These are phyloP conservation scores for Priceomyces castillae DNA, from an alignment of 805 yeast species.

Conservation along the genomic window DNA sequence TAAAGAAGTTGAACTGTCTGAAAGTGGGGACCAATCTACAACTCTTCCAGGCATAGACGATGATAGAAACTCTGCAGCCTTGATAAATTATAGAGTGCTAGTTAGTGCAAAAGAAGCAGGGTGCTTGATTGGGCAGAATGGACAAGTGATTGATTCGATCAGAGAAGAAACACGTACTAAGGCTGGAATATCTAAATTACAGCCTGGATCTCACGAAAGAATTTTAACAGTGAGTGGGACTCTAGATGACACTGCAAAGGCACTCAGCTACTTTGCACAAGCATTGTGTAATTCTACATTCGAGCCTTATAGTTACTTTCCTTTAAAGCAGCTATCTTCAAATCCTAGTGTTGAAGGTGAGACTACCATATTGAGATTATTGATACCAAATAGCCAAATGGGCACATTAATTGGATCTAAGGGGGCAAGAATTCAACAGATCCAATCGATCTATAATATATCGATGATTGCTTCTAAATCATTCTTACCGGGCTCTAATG, in stretches of 20 bases:
- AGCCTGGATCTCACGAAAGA: slow-evolving; percentile 78
- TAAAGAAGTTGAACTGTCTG: not conserved
- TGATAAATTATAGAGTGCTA: slow-evolving; percentile 51
- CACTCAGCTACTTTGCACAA: slow-evolving; percentile 67
- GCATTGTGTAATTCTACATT: slow-evolving; percentile 50
- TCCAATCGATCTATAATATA: slow-evolving; percentile 66
- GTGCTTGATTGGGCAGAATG: slow-evolving; percentile 83
- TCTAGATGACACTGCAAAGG: slow-evolving; percentile 63
- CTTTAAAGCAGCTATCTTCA: slow-evolving; percentile 56
- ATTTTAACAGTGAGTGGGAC: slow-evolving; percentile 77
- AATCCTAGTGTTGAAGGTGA: slow-evolving; percentile 51
- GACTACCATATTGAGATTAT: slow-evolving; percentile 58
- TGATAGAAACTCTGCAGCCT: slow-evolving; percentile 26
- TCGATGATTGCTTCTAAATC: slow-evolving; percentile 88
- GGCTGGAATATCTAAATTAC: slow-evolving; percentile 82
- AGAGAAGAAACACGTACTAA: slow-evolving; percentile 74
- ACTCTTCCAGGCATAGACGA: slow-evolving; percentile 28
- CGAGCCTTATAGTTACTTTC: slow-evolving; percentile 51
- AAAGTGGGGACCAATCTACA: slow-evolving; percentile 4
- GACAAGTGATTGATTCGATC: slow-evolving; percentile 70
- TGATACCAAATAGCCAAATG: slow-evolving; percentile 81
- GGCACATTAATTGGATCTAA: slow-evolving; percentile 86
- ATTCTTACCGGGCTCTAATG: slow-evolving; percentile 75
- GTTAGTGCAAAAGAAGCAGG: slow-evolving; percentile 88
- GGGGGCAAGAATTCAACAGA: slow-evolving; percentile 75